These are phyloP conservation scores for Bipolaris oryzae DNA, from an alignment of 2,329 filamentous ascomycete species.

Conservation along the genomic window DNA sequence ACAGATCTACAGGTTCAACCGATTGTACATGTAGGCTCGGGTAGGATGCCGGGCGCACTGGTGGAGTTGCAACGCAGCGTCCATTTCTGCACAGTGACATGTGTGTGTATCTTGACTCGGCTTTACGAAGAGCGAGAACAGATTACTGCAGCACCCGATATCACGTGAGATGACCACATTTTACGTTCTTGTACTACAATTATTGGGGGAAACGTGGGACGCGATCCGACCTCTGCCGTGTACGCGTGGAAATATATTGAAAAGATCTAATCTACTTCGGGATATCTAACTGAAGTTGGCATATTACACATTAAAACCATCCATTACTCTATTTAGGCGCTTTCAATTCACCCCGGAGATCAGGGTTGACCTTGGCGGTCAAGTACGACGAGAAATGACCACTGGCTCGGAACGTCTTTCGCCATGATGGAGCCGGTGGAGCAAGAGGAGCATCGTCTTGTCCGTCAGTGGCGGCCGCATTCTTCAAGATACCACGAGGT, in stretches of 20 bases:
- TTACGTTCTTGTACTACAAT: not conserved
- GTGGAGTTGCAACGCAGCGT: not conserved
- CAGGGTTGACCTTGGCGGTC: constrained; percentile 34
- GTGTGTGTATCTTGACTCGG: not conserved
- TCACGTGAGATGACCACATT: not conserved
- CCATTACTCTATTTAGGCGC: not conserved
- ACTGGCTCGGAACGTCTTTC: constrained; percentile 28
- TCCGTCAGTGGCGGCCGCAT: not conserved
- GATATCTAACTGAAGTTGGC: not conserved
- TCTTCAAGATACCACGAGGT: constrained; percentile 5
- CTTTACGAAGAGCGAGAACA: not conserved
- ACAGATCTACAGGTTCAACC: not conserved
- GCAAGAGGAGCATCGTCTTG: constrained; percentile 6
- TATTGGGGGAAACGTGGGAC: not conserved
- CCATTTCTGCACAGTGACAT: not conserved
- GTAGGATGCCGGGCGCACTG: not conserved
- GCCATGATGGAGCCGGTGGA: constrained; percentile 22
- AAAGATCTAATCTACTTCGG: not conserved
- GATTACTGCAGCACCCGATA: not conserved
- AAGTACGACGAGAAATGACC: constrained; percentile 33
- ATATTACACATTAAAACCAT: constrained; percentile 2
- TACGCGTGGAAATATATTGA: not conserved
- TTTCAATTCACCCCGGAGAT: constrained; percentile 25
- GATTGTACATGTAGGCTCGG: not conserved
- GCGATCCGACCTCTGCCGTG: not conserved